These are phyloP conservation scores for Lepraria neglecta DNA, from an alignment of 495 filamentous ascomycete genomes.

Conservation along the genomic window DNA sequence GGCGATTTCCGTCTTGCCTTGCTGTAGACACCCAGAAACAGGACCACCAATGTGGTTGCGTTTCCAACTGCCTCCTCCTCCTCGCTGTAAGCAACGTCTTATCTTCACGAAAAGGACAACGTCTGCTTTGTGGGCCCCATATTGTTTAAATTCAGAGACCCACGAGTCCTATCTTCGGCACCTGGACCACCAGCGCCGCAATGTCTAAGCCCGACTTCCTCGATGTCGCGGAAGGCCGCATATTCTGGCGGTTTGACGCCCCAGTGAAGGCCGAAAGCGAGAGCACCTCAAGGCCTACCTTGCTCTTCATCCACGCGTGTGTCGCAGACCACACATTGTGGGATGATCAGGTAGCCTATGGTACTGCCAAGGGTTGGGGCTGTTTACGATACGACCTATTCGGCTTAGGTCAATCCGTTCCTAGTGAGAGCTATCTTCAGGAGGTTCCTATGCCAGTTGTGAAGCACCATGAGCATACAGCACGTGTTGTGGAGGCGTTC, in stretches of 20 bases:
- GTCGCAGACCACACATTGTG: slow-evolving; percentile 15
- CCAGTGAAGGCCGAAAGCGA: background rate
- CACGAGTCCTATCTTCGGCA: background rate
- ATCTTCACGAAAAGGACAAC: too few species aligned
- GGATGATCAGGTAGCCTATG: slow-evolving; percentile 11
- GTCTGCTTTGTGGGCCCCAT: too few species aligned
- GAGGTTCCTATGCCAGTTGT: background rate
- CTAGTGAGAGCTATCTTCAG: slow-evolving; percentile 7
- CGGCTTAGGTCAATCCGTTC: slow-evolving; percentile 10
- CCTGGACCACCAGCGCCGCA: background rate
- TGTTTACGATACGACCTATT: slow-evolving; percentile 10
- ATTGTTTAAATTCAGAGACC: background rate
- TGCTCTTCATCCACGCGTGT: slow-evolving; percentile 11
- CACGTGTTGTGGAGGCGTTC: slow-evolving; percentile 1
- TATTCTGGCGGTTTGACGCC: background rate
- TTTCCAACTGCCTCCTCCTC: too few species aligned
- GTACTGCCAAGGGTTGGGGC: slow-evolving; percentile 7
- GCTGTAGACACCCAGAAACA: too few species aligned
- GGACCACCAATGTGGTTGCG: too few species aligned
- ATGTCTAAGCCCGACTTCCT: background rate
- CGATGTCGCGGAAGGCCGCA: slow-evolving; percentile 3
- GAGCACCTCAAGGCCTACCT: background rate
- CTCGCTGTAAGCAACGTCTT: too few species aligned
- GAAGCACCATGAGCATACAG: slow-evolving; percentile 15
- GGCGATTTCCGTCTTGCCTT: too few species aligned